Conservation (phyloP, 805 yeast genomes). For the Wickerhamomyces sydowiorum region DNA sequence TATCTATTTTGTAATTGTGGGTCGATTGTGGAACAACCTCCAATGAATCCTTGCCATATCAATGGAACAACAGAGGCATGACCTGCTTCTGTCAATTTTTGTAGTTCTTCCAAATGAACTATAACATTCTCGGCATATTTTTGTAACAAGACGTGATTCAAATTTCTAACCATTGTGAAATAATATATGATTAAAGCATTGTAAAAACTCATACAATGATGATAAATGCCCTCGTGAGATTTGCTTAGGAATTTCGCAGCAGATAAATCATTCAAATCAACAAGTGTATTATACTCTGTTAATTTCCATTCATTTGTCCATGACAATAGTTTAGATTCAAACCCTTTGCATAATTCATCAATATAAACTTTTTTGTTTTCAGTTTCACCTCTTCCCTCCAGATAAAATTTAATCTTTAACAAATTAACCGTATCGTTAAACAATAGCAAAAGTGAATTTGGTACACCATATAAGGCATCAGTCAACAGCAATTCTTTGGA, state of each 20-base stretch:
- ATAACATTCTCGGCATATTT: slow-evolving; percentile 55
- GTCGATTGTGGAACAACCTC: slow-evolving; percentile 74
- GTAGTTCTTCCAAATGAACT: slow-evolving; percentile 58
- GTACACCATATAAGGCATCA: slow-evolving; percentile 79
- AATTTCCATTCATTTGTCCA: slow-evolving; percentile 80
- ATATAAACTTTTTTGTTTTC: background rate
- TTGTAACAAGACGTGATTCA: slow-evolving; percentile 53
- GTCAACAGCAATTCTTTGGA: slow-evolving; percentile 55
- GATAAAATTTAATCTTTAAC: slow-evolving; percentile 55
- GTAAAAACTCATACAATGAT: slow-evolving; percentile 76
- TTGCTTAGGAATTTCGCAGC: slow-evolving; percentile 22
- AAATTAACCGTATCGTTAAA: slow-evolving; percentile 70
- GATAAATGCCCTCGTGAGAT: slow-evolving; percentile 64
- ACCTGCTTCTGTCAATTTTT: slow-evolving; percentile 41
- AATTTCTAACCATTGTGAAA: slow-evolving; percentile 54
- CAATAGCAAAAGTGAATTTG: slow-evolving; percentile 68
- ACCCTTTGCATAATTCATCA: slow-evolving; percentile 19
- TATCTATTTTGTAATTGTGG: slow-evolving; percentile 55
- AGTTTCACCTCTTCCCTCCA: slow-evolving; percentile 20
- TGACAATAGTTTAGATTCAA: slow-evolving; percentile 45
- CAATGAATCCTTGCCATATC: slow-evolving; percentile 86
- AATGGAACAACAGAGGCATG: slow-evolving; percentile 64
- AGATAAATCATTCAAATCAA: background rate
- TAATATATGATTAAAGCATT: slow-evolving; percentile 68
- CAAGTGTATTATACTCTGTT: slow-evolving; percentile 20